phyloP scores from a whole-genome alignment of 2,329 filamentous ascomycete species.

The Ceratocystis huliohia region DNA sequence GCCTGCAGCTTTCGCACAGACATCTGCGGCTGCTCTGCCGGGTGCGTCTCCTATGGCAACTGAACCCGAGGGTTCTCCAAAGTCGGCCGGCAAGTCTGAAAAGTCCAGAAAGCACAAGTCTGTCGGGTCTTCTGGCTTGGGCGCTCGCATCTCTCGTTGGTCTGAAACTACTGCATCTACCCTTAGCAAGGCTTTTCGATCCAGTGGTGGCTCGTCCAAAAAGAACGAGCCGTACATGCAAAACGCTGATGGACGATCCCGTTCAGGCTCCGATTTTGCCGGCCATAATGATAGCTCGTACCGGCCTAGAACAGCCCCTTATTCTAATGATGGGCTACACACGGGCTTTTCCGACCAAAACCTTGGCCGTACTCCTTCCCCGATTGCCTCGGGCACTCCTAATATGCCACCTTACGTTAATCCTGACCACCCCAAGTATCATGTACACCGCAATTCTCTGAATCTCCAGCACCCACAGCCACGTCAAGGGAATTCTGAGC shows the following conservation, averaged over 20 bases:
- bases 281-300: conserved; percentile 47
- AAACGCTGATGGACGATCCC: conserved; percentile 40
- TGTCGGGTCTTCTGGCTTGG: conserved; percentile 60
- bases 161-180: conserved; percentile 92
- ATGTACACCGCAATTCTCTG: conserved; percentile 66
- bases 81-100: conserved; percentile 38
- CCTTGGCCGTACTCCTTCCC: conserved; percentile 26
- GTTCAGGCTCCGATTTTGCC: conserved; percentile 63
- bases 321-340: conserved; percentile 49
- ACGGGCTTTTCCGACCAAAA: conserved; percentile 44
- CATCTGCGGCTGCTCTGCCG: conserved; percentile 4
- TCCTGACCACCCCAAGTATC: conserved; percentile 62
- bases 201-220: conserved; percentile 42
- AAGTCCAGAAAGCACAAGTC: conserved; percentile 84
- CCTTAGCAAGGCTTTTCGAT: conserved; percentile 62
- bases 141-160: conserved; percentile 93
- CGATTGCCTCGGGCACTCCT: conserved; percentile 28
- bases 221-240: conserved; percentile 40
- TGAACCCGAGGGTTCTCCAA: conserved; percentile 69
- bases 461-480: conserved; percentile 73
- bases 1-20: conserved; percentile 6
- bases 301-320: conserved; percentile 40
- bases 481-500: conserved; percentile 57
- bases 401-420: conserved; percentile 44
- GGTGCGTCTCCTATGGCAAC: conserved; percentile 26